A percentile compares a stretch with the other conserved stretches of the same genome.
Conservation (phyloP, 2,329 filamentous ascomycete species). For the Emericellopsis atlantica region DNA sequence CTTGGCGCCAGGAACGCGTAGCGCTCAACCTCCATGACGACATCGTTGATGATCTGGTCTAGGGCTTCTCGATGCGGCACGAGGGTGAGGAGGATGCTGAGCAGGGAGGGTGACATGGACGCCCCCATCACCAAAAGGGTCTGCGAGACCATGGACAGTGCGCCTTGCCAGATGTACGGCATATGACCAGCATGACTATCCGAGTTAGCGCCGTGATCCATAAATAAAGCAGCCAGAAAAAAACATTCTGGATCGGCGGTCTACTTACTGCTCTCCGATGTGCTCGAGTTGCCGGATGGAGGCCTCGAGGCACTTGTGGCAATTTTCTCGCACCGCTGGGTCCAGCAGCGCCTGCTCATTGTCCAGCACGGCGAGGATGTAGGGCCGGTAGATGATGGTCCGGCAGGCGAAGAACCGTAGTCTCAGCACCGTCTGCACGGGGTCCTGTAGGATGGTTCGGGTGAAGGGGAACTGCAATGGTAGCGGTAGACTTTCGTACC, state of each 20-base stretch:
- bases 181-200: constrained; percentile 65
- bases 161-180: constrained; percentile 77
- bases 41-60: constrained; percentile 66
- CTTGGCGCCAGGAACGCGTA: constrained; percentile 68
- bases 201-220: neutral
- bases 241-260: neutral
- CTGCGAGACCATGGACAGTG: constrained; percentile 72
- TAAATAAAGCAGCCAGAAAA: neutral
- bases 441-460: constrained; percentile 52
- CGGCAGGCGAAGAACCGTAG: constrained; percentile 75
- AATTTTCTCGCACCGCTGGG: constrained; percentile 61
- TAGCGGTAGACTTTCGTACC: constrained; percentile 67
- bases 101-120: constrained; percentile 65
- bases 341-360: constrained; percentile 64
- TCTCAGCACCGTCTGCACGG: constrained; percentile 67
- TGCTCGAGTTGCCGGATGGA: constrained; percentile 70
- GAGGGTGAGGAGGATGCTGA: constrained; percentile 46
- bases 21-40: constrained; percentile 62
- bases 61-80: constrained; percentile 47
- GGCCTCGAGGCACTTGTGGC: constrained; percentile 70
- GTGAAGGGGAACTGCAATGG: constrained; percentile 69
- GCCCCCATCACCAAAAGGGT: constrained; percentile 74
- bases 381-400: constrained; percentile 77
- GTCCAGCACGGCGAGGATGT: constrained; percentile 67
- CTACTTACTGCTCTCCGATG: constrained; percentile 59